Percentiles rank a stretch among this genome's conserved stretches.
phyloP scores from a whole-genome alignment of 2,329 filamentous ascomycete species.

The Mycogone perniciosa region DNA sequence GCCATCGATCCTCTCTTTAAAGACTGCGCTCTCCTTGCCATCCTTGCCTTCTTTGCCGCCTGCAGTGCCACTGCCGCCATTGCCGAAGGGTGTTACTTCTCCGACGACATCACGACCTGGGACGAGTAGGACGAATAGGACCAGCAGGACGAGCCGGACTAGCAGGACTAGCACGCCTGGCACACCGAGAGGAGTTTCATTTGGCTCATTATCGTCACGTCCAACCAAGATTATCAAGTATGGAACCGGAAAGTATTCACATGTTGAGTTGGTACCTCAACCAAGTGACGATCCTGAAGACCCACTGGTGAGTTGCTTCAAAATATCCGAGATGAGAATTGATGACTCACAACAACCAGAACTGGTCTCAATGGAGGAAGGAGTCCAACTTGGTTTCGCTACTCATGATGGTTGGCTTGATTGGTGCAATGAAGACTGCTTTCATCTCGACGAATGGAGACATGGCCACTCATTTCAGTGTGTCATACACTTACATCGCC shows the following conservation, averaged over 20 bases:
- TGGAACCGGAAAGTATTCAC: slow-evolving; percentile 36
- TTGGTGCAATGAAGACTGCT: slow-evolving; percentile 48
- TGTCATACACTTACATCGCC: slow-evolving; percentile 42
- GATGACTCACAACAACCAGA: slow-evolving; percentile 29
- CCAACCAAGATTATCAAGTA: slow-evolving; percentile 38
- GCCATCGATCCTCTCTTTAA: slow-evolving; percentile 10
- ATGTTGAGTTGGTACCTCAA: slow-evolving; percentile 46
- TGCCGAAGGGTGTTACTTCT: slow-evolving; percentile 1
- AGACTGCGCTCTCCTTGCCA: slow-evolving; percentile 2
- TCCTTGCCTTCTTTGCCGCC: slow-evolving; percentile 9
- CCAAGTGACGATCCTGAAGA: slow-evolving; percentile 49
- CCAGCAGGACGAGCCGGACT: no score
- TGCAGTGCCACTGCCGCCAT: slow-evolving; percentile 7
- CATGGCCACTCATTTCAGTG: slow-evolving; percentile 36
- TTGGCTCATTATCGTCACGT: slow-evolving; percentile 12
- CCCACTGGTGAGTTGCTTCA: slow-evolving; percentile 41
- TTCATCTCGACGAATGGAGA: slow-evolving; percentile 42
- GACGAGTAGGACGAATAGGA: background rate
- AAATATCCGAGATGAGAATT: no score
- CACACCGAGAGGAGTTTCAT: slow-evolving; percentile 10
- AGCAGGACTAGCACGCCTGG: background rate
- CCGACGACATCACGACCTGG: slow-evolving; percentile 5
- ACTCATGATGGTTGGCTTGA: slow-evolving; percentile 39
- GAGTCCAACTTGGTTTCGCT: slow-evolving; percentile 42
- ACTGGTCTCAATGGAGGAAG: slow-evolving; percentile 51